phyloP scores from a whole-genome alignment of 2,329 filamentous ascomycete species.

The Sporothrix protearum region DNA sequence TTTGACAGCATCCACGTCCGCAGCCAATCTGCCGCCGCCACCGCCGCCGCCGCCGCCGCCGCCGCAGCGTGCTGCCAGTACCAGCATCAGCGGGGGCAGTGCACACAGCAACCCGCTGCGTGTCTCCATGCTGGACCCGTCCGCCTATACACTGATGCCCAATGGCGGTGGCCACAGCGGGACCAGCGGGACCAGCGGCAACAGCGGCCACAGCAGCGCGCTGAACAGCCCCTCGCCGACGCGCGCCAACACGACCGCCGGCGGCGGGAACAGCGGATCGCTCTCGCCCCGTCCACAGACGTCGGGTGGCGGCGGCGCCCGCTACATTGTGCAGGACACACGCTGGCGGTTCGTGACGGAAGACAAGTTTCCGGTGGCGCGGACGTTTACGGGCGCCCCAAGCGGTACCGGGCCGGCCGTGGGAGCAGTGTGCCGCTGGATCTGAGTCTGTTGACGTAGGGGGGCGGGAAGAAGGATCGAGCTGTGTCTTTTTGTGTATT shows the following conservation, averaged over 20 bases:
- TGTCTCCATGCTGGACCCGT: slow-evolving; percentile 67
- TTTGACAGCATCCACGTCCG: slow-evolving; percentile 14
- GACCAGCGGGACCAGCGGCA: slow-evolving; percentile 32
- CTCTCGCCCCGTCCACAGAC: slow-evolving; percentile 31
- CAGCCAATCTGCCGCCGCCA: slow-evolving; percentile 40
- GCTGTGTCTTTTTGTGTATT: background rate
- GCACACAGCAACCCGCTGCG: slow-evolving; percentile 44
- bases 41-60: slow-evolving; percentile 36
- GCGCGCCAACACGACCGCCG: slow-evolving; percentile 33
- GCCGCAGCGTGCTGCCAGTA: slow-evolving; percentile 34
- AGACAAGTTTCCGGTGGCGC: slow-evolving; percentile 74
- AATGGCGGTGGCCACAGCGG: slow-evolving; percentile 48
- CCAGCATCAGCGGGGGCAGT: slow-evolving; percentile 31
- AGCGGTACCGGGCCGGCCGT: slow-evolving; percentile 82
- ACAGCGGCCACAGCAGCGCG: slow-evolving; percentile 7
- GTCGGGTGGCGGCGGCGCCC: slow-evolving; percentile 36
- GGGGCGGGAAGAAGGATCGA: background rate
- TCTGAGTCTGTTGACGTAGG: slow-evolving; percentile 47
- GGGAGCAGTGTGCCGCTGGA: slow-evolving; percentile 93
- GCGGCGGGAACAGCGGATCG: slow-evolving; percentile 31
- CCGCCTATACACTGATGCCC: slow-evolving; percentile 67
- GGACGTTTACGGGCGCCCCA: slow-evolving; percentile 73
- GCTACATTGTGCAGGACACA: slow-evolving; percentile 66
- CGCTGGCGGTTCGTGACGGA: slow-evolving; percentile 88
- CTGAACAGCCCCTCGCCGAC: slow-evolving; percentile 48